Conservation (phyloP, 805 yeast genomes). For the Candida succiphila region DNA sequence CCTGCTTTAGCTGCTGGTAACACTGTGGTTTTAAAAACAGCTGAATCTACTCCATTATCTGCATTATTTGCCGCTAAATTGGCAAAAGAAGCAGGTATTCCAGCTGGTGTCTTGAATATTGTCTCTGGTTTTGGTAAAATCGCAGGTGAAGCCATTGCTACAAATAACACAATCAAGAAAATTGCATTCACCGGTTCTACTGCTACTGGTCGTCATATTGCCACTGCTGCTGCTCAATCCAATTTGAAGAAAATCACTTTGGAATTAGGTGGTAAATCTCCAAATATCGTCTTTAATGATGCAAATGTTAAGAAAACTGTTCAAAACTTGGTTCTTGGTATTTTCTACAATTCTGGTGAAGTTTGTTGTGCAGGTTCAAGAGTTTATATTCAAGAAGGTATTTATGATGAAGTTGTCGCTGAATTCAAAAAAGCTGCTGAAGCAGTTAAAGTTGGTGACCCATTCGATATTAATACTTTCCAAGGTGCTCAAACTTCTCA, state of each 20-base stretch:
- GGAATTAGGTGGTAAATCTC: conserved; percentile 88
- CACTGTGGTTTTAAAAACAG: conserved; percentile 79
- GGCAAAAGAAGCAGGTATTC: conserved; percentile 76
- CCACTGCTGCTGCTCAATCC: conserved; percentile 60
- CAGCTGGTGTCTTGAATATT: conserved; percentile 84
- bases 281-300: conserved; percentile 74
- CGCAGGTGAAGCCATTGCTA: conserved; percentile 73
- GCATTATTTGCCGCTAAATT: conserved; percentile 67
- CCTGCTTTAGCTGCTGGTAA: conserved; percentile 91
- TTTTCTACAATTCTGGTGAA: conserved; percentile 85
- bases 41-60: conserved; percentile 87
- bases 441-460: conserved; percentile 61
- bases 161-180: conserved; percentile 77
- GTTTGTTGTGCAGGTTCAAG: conserved; percentile 92
- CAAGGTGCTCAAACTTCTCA: conserved; percentile 73
- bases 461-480: conserved; percentile 59
- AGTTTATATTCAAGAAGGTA: conserved; percentile 65
- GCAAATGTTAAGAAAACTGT: conserved; percentile 62
- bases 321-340: conserved; percentile 60
- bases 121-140: conserved; percentile 80
- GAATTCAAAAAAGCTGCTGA: conserved; percentile 43
- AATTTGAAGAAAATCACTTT: conserved; percentile 68
- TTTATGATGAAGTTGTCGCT: conserved; percentile 57
- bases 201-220: conserved; percentile 68
- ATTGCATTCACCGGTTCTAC: conserved; percentile 95